phyloP scores from a whole-genome alignment of 345 rosid genomes.

The Lenwebbia sp. region DNA sequence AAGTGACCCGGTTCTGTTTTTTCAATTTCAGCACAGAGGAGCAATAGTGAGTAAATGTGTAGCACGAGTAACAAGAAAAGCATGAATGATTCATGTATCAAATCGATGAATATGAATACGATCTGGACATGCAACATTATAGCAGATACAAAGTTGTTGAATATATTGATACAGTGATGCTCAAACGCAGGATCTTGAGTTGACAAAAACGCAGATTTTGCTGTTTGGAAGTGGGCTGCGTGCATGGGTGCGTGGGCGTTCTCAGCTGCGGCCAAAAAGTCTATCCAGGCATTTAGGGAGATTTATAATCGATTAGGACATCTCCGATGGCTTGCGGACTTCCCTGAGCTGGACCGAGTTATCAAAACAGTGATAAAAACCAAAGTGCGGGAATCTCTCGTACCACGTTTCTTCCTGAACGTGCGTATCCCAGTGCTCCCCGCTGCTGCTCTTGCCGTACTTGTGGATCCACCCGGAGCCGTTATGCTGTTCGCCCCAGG shows the following conservation, averaged over 20 bases:
- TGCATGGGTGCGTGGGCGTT: background rate
- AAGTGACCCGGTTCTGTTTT: too few relatives aligned
- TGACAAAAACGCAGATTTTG: background rate
- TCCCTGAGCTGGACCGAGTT: slow-evolving; percentile 76
- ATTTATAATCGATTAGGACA: background rate
- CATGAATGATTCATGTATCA: background rate
- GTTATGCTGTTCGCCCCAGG: slow-evolving; percentile 89
- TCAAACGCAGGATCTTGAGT: background rate
- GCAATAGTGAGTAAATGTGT: background rate
- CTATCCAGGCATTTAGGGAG: background rate
- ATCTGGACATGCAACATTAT: background rate
- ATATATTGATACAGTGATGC: background rate
- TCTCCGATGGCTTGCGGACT: slow-evolving; percentile 60
- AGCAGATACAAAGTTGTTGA: background rate
- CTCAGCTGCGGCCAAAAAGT: background rate
- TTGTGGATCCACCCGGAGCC: slow-evolving; percentile 96
- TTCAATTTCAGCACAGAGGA: background rate
- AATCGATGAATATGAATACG: background rate
- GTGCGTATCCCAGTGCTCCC: slow-evolving; percentile 94
- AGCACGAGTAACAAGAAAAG: background rate
- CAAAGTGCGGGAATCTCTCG: slow-evolving; percentile 89
- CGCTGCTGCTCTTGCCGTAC: slow-evolving; percentile 91
- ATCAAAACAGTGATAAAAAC: slow-evolving; percentile 85
- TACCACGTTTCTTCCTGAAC: slow-evolving; percentile 78
- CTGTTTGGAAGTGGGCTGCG: background rate